Evolutionary conservation across 2,329 filamentous ascomycete genomes (phyloP), one percentile per base, ranked within the genome.

Genomic region (Curvularia verruculosa): DNA sequence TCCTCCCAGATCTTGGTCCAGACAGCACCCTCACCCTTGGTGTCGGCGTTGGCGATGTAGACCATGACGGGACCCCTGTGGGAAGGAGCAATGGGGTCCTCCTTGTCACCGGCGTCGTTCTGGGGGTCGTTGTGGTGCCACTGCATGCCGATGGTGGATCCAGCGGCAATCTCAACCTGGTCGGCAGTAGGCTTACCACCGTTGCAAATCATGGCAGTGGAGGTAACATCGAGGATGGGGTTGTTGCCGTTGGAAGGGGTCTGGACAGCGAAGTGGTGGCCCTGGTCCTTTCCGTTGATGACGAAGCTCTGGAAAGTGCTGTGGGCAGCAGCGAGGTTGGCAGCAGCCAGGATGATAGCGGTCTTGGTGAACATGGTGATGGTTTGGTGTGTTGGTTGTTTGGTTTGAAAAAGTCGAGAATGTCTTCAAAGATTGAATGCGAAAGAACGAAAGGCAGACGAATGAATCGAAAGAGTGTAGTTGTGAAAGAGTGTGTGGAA

Each of bases 21-120:
- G 69, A 83, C 81, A 56, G 75, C 74, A 19, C 81, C 81, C 41
- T 78, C 73, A 44, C 81, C 81, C 52, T 80, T 78, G 53, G 69
- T 69, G 18, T 69, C 61, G 31, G 73, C 72, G 29, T 72, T 71
- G 6, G 82, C 81, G 58, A 84, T 79, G 69, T 81, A 85, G 60
- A 81, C 82, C 68, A 82, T 79, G 70, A 84, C 68, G 48, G 82
- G 82, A 6, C 83, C 83, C 73, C 78, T 74, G 78, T 84, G 82
- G 43, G 79, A 81, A n/a, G 68, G 58, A 62, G 78, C 83, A 46
- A 85, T 82, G 71, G 84, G 82, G 69, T 84, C 82, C 67, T 84
- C 81, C 6, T 47, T n/a, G 54, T 70, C 68, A 58, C 71, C 72
- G 9, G 78, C 72, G 8, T 39, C 26, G 45, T 52, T 18, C 3